Conservation (phyloP, 495 filamentous ascomycete species). For the Mytilinidion resinicola region DNA sequence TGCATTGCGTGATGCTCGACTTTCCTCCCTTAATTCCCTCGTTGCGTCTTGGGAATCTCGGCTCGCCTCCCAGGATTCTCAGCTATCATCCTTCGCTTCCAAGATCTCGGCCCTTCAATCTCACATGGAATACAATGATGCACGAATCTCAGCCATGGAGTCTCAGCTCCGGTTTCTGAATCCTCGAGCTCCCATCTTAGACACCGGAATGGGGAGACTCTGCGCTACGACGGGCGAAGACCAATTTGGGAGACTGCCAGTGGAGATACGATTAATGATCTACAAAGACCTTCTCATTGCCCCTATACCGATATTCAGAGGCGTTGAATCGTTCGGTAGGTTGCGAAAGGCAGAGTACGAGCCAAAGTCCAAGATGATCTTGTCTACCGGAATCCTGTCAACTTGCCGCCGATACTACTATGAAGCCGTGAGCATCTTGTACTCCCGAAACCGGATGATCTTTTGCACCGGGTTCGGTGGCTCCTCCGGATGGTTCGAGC, state of each 20-base stretch:
- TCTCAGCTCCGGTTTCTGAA: neutral
- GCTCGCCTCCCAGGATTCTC: too few relatives aligned
- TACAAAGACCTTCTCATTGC: constrained; percentile 12
- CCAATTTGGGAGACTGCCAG: constrained; percentile 6
- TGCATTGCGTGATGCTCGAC: too few relatives aligned
- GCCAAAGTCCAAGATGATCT: neutral
- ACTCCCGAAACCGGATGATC: constrained; percentile 7
- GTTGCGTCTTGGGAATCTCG: too few relatives aligned
- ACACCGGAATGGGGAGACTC: neutral
- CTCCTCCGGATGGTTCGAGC: constrained; percentile 6
- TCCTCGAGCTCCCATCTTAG: neutral
- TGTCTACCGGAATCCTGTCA: constrained; percentile 11
- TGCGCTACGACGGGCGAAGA: neutral
- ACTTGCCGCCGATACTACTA: constrained; percentile 20
- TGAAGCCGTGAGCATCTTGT: constrained; percentile 12
- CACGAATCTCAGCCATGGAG: neutral
- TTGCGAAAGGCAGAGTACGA: constrained; percentile 9
- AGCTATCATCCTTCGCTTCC: too few relatives aligned
- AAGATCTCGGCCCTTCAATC: too few relatives aligned
- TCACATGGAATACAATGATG: neutral
- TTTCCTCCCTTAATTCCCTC: too few relatives aligned
- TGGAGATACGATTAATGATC: constrained; percentile 20
- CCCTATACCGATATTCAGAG: constrained; percentile 7
- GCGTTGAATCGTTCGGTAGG: constrained; percentile 4
- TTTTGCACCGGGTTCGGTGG: constrained; percentile 15